Percentiles rank a stretch among this genome's conserved stretches.
Evolutionary conservation across 768 basidiomycete genomes (phyloP).

Genomic region (Lactifluus volemus): DNA sequence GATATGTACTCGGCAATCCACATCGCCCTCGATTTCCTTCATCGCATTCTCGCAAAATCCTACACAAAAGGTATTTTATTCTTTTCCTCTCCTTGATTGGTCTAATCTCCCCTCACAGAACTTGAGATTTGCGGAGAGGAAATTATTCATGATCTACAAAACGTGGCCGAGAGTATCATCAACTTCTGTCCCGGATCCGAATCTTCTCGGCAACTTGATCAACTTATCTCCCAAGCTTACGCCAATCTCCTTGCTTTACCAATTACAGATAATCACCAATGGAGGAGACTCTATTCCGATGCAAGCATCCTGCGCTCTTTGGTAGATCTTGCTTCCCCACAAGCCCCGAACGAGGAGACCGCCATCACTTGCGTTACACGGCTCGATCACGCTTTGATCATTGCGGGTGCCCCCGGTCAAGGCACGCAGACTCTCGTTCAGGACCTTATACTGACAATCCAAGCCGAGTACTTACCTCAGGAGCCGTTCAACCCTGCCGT

Average conservation of each 20-base stretch:
- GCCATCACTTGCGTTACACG: slow-evolving; percentile 42
- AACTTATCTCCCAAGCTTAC: slow-evolving; percentile 41
- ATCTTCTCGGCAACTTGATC: slow-evolving; percentile 27
- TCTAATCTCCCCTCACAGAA: slow-evolving; percentile 1
- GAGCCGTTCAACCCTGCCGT: neutral
- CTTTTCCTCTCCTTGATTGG: slow-evolving; percentile 23
- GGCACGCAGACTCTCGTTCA: slow-evolving; percentile 54
- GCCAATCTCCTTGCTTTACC: slow-evolving; percentile 38
- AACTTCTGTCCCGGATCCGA: neutral
- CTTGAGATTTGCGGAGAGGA: slow-evolving; percentile 28
- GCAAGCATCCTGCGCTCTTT: slow-evolving; percentile 52
- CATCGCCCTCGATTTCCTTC: slow-evolving; percentile 5
- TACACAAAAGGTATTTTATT: slow-evolving; percentile 21
- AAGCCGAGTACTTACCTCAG: slow-evolving; percentile 29
- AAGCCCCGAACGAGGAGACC: slow-evolving; percentile 16
- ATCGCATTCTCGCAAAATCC: neutral
- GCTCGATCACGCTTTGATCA: slow-evolving; percentile 75
- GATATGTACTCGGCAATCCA: slow-evolving; percentile 5
- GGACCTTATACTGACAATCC: slow-evolving; percentile 52
- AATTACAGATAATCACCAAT: slow-evolving; percentile 32
- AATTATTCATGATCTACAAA: slow-evolving; percentile 20
- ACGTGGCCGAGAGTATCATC: slow-evolving; percentile 1
- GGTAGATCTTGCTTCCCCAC: slow-evolving; percentile 24
- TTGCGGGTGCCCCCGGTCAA: slow-evolving; percentile 68
- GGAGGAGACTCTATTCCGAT: slow-evolving; percentile 74